phyloP scores from a whole-genome alignment of 164 flowering plant genomes.

The Piper betle region DNA sequence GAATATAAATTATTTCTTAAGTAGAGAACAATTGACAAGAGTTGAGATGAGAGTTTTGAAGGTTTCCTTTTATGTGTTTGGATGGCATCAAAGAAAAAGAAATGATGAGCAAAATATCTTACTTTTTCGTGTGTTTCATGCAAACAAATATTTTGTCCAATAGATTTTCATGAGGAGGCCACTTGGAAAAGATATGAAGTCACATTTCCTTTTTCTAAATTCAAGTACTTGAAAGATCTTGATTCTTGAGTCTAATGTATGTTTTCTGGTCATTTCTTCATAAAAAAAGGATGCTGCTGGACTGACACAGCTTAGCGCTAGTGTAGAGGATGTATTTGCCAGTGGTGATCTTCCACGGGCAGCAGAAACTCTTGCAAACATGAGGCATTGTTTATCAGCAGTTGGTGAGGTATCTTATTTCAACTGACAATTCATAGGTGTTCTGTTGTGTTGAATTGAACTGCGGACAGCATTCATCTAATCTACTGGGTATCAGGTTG shows the following conservation, averaged over 20 bases:
- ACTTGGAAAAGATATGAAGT: no score
- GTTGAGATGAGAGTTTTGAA: no score
- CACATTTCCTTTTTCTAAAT: background rate
- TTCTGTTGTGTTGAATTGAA: background rate
- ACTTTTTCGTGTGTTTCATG: no score
- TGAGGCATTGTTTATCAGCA: constrained; percentile 97
- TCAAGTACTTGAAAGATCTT: no score
- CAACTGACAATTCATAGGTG: background rate
- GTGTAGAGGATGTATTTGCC: constrained; percentile 99
- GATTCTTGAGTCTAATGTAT: background rate
- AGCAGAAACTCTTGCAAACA: constrained; percentile 94
- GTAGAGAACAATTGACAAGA: no score
- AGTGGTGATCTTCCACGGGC: constrained; percentile 97
- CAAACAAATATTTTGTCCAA: no score
- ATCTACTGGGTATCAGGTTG: constrained; percentile 47
- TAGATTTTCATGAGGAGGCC: no score
- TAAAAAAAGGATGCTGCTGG: constrained; percentile 93
- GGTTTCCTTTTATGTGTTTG: no score
- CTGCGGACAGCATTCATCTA: background rate
- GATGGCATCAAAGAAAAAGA: background rate
- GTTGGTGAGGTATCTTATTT: constrained; percentile 79
- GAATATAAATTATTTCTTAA: background rate
- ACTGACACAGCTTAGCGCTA: constrained; percentile 86
- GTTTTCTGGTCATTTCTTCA: background rate
- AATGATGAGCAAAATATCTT: no score